These are phyloP conservation scores for Penicillium dipodomyicola DNA, from an alignment of 495 filamentous ascomycete species.

Conservation along the genomic window DNA sequence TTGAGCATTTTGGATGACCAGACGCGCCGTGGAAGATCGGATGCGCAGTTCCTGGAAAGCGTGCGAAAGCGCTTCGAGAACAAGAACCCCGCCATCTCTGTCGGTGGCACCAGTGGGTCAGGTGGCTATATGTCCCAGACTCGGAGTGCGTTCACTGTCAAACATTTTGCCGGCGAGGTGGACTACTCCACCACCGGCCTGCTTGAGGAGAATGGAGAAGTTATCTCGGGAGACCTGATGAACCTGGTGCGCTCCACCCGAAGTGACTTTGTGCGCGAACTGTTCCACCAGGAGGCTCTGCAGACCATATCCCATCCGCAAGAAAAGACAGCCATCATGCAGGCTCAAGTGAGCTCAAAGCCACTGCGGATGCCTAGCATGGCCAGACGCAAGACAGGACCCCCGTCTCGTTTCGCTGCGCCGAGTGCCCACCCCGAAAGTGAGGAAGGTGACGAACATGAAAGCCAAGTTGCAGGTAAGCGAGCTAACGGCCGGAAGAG, in stretches of 20 bases:
- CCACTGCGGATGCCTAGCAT: conserved; percentile 90
- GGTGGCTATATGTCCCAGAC: conserved; percentile 78
- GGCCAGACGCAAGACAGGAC: conserved; percentile 67
- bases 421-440: conserved; percentile 37
- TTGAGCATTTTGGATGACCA: conserved; percentile 95
- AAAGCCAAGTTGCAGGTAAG: conserved; percentile 44
- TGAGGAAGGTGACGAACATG: conserved; percentile 55
- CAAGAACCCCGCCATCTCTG: conserved; percentile 85
- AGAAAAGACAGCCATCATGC: conserved; percentile 87
- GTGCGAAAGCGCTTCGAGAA: conserved; percentile 88
- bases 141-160: conserved; percentile 78
- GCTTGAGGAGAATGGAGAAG: conserved; percentile 91
- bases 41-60: conserved; percentile 85
- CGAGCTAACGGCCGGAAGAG: conserved; percentile 39
- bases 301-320: conserved; percentile 87
- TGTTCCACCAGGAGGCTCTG: conserved; percentile 91
- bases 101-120: conserved; percentile 66
- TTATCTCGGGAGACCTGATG: conserved; percentile 94
- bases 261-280: conserved; percentile 80
- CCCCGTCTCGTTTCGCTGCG: conserved; percentile 37
- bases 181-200: conserved; percentile 85
- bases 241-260: conserved; percentile 86
- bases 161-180: conserved; percentile 95
- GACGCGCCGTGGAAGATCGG: conserved; percentile 80
- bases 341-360: conserved; percentile 93